Evolutionary conservation across 2,329 filamentous ascomycete species (phyloP), one percentile per base, ranked within the genome.

Genomic region (Pseudogymnoascus sp.): DNA sequence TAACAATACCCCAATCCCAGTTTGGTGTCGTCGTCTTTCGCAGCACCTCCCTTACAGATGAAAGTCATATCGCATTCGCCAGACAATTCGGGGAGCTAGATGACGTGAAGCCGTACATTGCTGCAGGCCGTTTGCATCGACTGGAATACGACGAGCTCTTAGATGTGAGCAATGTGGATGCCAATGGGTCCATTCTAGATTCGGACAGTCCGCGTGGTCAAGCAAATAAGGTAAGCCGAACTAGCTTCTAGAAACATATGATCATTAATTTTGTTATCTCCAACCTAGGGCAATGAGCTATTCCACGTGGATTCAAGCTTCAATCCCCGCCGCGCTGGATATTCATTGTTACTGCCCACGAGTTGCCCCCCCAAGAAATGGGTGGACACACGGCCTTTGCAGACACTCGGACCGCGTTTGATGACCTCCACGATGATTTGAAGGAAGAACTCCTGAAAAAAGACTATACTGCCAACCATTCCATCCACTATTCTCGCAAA

Each of bases 301-400:
- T 85, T 82, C 71, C 83, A 85, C 65, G 78, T 78, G 11, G 82
- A 85, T 70, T 81, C 78, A 16, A 79, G 78, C 22, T 85, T 82
- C 73, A 84, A 84, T 67, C 80, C 81, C 6, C 79, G 79, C 2
- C 77, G 83, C 24, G 80, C 81, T 0, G 77, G 76, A 1, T 82
- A 79, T 72, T 83, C 79, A 6, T 73, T 85, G 10, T 75, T 85
- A 0, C 75, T 77, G 82, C 82, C 3, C 77, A 78, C 28, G 71
- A 75, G 63, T 75, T 85, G 6, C 82, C 82, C 0, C 82, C 82
- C 0, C 53, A 71, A 0, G 75, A 75, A 1, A 75, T 72, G 0
- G 81, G 81, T 19, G 82, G 81, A 22, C 76, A 79, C 59, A 84
- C 82, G 2, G 78, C 79, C 16, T 84, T 82, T 66, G 80, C 79